Evolutionary conservation across 192 early-diverging fungal species (phyloP).

Genomic region (Coemansia sp.): DNA sequence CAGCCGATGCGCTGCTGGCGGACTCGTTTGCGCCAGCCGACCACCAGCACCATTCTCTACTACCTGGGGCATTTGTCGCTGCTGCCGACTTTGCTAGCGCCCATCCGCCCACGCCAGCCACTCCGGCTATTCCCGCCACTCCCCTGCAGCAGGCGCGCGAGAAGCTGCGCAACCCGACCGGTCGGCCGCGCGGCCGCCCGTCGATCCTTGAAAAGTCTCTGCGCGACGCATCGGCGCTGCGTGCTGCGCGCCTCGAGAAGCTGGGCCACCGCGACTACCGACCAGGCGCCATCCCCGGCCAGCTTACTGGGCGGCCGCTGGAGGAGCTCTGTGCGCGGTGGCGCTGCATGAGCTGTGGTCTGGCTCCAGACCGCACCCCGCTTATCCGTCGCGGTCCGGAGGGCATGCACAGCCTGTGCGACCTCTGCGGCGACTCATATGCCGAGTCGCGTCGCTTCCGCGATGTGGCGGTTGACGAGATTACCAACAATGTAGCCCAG

Average conservation of each 20-base stretch:
- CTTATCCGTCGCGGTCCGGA: conserved; percentile 50
- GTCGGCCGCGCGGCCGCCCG: conserved; percentile 49
- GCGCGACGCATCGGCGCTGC: conserved; percentile 41
- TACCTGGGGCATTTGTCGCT: not conserved
- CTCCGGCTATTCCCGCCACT: conserved; percentile 13
- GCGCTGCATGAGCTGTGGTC: conserved; percentile 53
- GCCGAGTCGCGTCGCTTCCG: conserved; percentile 17
- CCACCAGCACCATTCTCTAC: not conserved
- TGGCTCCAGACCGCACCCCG: conserved; percentile 45
- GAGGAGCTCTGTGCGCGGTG: conserved; percentile 48
- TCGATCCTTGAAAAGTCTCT: conserved; percentile 53
- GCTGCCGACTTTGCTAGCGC: not conserved
- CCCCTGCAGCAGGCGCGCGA: conserved; percentile 32
- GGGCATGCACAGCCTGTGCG: conserved; percentile 53
- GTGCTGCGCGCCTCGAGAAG: conserved; percentile 6
- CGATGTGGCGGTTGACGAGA: conserved; percentile 19
- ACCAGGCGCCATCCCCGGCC: conserved; percentile 25
- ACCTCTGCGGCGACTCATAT: conserved; percentile 38
- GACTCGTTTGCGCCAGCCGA: not conserved
- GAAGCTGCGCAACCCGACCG: conserved; percentile 49
- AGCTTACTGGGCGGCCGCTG: conserved; percentile 35
- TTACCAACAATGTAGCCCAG: conserved; percentile 27
- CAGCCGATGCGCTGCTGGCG: not conserved
- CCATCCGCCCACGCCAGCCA: conserved; percentile 8
- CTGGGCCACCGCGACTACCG: not conserved